These are phyloP conservation scores for Termitomyces sp. DNA, from an alignment of 1,284 basidiomycete species.

Conservation along the genomic window DNA sequence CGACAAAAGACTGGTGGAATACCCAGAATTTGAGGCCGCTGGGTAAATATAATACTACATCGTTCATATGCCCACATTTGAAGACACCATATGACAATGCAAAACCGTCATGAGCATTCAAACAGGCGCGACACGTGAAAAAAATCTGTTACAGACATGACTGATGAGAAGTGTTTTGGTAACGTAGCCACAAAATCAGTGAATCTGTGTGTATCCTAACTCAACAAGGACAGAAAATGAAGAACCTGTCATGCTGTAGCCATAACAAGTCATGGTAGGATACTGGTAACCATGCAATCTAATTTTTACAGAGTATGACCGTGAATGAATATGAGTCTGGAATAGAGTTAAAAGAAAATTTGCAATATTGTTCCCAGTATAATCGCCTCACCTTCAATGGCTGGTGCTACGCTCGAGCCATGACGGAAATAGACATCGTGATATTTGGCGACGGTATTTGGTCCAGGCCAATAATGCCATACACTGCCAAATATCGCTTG, in stretches of 20 bases:
- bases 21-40: neutral
- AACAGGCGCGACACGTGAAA: neutral
- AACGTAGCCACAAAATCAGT: neutral
- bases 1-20: neutral
- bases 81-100: neutral
- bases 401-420: neutral
- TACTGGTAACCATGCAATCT: neutral
- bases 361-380: no score
- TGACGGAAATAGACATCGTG: slow-evolving; percentile 10
- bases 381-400: neutral
- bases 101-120: neutral
- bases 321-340: neutral
- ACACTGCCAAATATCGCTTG: neutral
- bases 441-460: slow-evolving; percentile 9
- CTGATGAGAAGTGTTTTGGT: neutral
- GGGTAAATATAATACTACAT: neutral
- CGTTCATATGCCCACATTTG: neutral
- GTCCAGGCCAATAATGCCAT: neutral
- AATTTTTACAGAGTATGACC: neutral
- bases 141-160: neutral
- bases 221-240: slow-evolving; percentile 4
- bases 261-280: neutral
- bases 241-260: neutral
- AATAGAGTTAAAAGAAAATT: neutral
- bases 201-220: neutral